Evolutionary conservation across 1,284 basidiomycete species (phyloP), one percentile per base, ranked within the genome.

Genomic region (Wolfiporia cocos): DNA sequence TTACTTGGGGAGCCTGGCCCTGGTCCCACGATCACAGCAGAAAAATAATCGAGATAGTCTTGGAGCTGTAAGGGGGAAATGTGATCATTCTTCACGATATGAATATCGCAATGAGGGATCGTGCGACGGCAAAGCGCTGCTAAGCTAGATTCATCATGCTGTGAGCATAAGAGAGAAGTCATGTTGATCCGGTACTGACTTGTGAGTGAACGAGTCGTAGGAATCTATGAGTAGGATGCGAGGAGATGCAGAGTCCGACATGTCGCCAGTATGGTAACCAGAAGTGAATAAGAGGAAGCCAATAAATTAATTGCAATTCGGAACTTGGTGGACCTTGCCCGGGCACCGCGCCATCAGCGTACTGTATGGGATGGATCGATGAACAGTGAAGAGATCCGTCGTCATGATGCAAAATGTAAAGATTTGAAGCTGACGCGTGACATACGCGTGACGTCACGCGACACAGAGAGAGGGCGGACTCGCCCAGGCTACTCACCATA

Each of bases 181-280:
- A 41, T 7, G 30, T n/a, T 28, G n/a, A n/a, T 5, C 36, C 21
- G 36, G 35, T n/a, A 70, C 81, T 43, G 44, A 88, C 86, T 91
- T 92, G 73, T 78, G 75, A 6, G 87, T 86, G 63, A 91, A 92
- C 0, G 87, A 90, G 61, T 92, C 89, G 51, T 90, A 87, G 3
- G 85, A 88, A 58, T 91, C 88, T 30, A 92, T 71, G 34, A 92
- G 67, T 24, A 91, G 68, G 30, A 89, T 66, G 28, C 59, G 56
- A 39, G 62, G 56, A 1, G 20, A n/a, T 10, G 18, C n/a, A n/a
- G n/a, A n/a, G n/a, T n/a, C n/a, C n/a, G n/a, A 11, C 32, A 4
- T 18, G 15, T n/a, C 10, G 37, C 5, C 19, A 41, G 26, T 15
- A 46, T 42, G n/a, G n/a, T 5, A 26, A 44, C 33, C 21, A 28